Evolutionary conservation across 192 early-diverging fungal species (phyloP).

Genomic region (Backusella australiensis): DNA sequence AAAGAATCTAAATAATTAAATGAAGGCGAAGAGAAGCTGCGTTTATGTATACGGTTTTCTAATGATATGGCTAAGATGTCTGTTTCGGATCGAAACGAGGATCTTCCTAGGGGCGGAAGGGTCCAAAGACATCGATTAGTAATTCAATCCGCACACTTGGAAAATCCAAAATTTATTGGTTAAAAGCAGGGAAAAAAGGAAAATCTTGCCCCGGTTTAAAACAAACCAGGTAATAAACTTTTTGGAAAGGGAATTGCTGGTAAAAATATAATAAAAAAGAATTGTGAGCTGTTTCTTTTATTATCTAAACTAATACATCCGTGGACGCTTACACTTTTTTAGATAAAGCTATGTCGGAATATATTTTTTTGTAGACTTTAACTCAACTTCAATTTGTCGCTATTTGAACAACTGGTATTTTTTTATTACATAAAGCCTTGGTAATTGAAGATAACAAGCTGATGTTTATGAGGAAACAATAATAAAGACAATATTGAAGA

Average conservation of each 20-base stretch:
- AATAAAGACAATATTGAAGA: neutral
- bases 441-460: too few species aligned
- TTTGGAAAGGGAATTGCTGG: neutral
- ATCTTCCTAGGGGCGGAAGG: neutral
- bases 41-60: neutral
- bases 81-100: neutral
- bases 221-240: neutral
- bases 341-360: neutral
- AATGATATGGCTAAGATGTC: neutral
- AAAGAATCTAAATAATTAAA: neutral
- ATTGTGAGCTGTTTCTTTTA: neutral
- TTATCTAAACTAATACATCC: neutral
- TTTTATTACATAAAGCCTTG: neutral
- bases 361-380: neutral
- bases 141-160: neutral
- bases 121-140: neutral
- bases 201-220: neutral
- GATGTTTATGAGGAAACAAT: neutral
- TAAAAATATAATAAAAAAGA: neutral
- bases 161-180: neutral
- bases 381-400: neutral
- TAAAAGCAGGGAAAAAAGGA: neutral
- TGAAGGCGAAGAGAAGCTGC: neutral
- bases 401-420: neutral
- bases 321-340: neutral